phyloP scores from a whole-genome alignment of 768 basidiomycete species.

The Grammothele lineata region DNA sequence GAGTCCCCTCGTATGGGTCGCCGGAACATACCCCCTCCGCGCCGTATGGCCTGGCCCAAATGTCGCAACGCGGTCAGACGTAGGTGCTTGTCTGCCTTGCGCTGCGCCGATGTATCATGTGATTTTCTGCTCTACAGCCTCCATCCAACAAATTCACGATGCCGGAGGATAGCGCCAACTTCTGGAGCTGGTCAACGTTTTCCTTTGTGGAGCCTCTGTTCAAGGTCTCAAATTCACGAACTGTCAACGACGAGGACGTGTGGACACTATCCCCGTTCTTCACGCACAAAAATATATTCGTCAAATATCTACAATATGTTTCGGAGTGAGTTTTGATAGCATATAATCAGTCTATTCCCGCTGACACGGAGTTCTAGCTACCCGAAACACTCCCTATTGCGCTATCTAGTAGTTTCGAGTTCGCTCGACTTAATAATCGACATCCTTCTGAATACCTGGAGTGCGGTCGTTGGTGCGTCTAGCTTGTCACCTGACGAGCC shows the following conservation, averaged over 20 bases:
- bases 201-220: slow-evolving; percentile 64
- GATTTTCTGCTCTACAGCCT: slow-evolving; percentile 29
- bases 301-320: slow-evolving; percentile 54
- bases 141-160: slow-evolving; percentile 47
- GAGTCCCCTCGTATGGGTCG: slow-evolving; percentile 40
- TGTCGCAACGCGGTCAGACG: slow-evolving; percentile 47
- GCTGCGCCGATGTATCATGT: too few relatives aligned
- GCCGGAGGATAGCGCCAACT: slow-evolving; percentile 60
- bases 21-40: slow-evolving; percentile 56
- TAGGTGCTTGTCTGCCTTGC: slow-evolving; percentile 23
- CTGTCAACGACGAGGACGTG: slow-evolving; percentile 43
- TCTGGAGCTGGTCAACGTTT: slow-evolving; percentile 66
- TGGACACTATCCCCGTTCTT: slow-evolving; percentile 69
- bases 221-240: slow-evolving; percentile 44
- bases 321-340: slow-evolving; percentile 27
- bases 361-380: slow-evolving; percentile 30
- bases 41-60: slow-evolving; percentile 39
- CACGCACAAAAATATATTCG: slow-evolving; percentile 62
- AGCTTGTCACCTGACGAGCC: not conserved
- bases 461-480: slow-evolving; percentile 44
- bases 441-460: slow-evolving; percentile 54
- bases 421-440: slow-evolving; percentile 66
- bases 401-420: slow-evolving; percentile 62
- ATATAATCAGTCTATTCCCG: not conserved
- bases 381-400: slow-evolving; percentile 52